Conservation (phyloP, 108 stramenopile genomes). For the Ochromonas danica region DNA sequence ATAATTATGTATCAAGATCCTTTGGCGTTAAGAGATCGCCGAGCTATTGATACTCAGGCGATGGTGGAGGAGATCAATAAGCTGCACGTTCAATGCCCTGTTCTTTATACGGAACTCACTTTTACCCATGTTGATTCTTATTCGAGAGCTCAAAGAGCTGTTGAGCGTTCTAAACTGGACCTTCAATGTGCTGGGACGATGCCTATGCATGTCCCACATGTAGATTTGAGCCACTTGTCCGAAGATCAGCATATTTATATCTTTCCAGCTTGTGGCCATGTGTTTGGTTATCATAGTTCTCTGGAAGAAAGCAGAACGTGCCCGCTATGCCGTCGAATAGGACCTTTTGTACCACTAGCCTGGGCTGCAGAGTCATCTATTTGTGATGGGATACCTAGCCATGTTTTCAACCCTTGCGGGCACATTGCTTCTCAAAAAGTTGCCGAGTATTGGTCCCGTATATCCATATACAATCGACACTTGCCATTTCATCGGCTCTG, state of each 20-base stretch:
- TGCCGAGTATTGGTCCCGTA: too few species aligned
- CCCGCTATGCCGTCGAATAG: constrained; percentile 47
- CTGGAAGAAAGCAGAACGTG: constrained; percentile 33
- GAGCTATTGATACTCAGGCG: background rate
- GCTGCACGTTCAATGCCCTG: background rate
- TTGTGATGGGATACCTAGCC: constrained; percentile 37
- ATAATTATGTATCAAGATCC: constrained; percentile 35
- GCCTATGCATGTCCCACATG: background rate
- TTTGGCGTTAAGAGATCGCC: background rate
- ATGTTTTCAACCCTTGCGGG: constrained; percentile 57
- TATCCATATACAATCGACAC: too few species aligned
- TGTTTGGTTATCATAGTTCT: constrained; percentile 38
- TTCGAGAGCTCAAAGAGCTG: too few species aligned
- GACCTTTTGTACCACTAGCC: constrained; percentile 41
- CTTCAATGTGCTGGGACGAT: background rate
- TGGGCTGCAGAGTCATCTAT: constrained; percentile 44
- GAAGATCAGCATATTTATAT: constrained; percentile 40
- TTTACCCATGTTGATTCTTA: background rate
- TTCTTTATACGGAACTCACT: background rate
- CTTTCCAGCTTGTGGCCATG: constrained; percentile 54
- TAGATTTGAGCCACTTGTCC: background rate
- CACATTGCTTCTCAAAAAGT: constrained; percentile 38
- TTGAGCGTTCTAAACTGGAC: background rate
- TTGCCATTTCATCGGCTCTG: too few species aligned
- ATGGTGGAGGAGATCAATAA: background rate